Base-by-base conservation (phyloP, 2,329 filamentous ascomycete species). In the Ascochyta fabae region DNA sequence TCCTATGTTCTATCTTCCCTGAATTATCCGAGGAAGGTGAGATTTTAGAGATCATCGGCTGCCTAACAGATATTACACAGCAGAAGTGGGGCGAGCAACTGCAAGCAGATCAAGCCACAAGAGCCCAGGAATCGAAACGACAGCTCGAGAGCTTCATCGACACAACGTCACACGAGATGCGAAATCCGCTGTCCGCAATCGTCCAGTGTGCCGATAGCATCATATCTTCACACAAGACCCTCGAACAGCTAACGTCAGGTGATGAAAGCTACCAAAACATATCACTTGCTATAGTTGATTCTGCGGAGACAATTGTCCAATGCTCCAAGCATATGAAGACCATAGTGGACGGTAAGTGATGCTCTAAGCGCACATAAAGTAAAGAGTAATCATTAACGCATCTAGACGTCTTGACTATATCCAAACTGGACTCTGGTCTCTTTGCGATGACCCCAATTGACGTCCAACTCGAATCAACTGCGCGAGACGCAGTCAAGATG, bases 301-400 rank as follows among this genome's bases (percentile, higher is more conserved):
- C 74, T n/a, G 74, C 74, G 0, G 68, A 79, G 46, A 80, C 75
- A 1, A 79, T 80, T 51, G 74, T 75, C 2, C 69, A 76, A 6
- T 81, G 79, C 59, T 75, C 75, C 1, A 74, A 77, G 44, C 79
- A 81, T 58, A 77, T 79, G 65, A 80, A 80, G 56, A 66, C 75
- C 7, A 80, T 81, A 19, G 77, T 80, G 0, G 78, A 80, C 51
- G 79, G 43, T 60, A 24, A 45, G 52, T 53, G n/a, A n/a, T 19
- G 7, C 33, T 1, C 27, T 4, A 4, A 3, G 13, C 13, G 29
- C 9, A 31, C 3, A 9, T 8, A 5, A 24, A 15, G 34, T 2
- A 10, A 2, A 26, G n/a, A 3, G 9, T 7, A 12, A 2, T 19
- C 3, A 13, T 27, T 59, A n/a, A 56, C 6, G 4, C 9, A 19